Conservation (phyloP, 805 yeast species). For the Candida tibetensis region DNA sequence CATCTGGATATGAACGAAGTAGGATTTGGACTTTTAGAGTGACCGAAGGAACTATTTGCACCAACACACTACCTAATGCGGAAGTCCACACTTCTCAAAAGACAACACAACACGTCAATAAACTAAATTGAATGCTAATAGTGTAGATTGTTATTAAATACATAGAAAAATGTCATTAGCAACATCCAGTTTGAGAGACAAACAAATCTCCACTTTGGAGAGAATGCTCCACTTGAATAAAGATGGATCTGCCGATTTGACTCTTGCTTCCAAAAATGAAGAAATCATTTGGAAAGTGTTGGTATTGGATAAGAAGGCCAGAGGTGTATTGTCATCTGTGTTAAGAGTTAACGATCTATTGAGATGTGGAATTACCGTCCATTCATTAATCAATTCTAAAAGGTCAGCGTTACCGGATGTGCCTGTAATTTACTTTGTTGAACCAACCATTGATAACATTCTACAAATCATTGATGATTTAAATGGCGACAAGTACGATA, state of each 20-base stretch:
- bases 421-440: constrained; percentile 88
- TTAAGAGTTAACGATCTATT: constrained; percentile 87
- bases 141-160: too few relatives aligned
- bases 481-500: constrained; percentile 69
- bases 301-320: constrained; percentile 75
- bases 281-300: constrained; percentile 89
- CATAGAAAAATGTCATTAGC: constrained; percentile 2
- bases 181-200: constrained; percentile 16
- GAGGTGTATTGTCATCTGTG: constrained; percentile 87
- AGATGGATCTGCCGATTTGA: constrained; percentile 52
- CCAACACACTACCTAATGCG: constrained; percentile 5
- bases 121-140: too few relatives aligned
- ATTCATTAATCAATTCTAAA: constrained; percentile 65
- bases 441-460: constrained; percentile 80
- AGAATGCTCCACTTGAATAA: constrained; percentile 83
- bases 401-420: constrained; percentile 91
- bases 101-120: not conserved
- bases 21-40: too few relatives aligned
- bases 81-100: constrained; percentile 5
- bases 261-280: constrained; percentile 55
- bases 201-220: constrained; percentile 47
- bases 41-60: not conserved
- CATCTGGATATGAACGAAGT: too few relatives aligned
- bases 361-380: constrained; percentile 89
- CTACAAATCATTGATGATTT: constrained; percentile 69